phyloP scores from a whole-genome alignment of 495 filamentous ascomycete species.

The Platismatia glauca region DNA sequence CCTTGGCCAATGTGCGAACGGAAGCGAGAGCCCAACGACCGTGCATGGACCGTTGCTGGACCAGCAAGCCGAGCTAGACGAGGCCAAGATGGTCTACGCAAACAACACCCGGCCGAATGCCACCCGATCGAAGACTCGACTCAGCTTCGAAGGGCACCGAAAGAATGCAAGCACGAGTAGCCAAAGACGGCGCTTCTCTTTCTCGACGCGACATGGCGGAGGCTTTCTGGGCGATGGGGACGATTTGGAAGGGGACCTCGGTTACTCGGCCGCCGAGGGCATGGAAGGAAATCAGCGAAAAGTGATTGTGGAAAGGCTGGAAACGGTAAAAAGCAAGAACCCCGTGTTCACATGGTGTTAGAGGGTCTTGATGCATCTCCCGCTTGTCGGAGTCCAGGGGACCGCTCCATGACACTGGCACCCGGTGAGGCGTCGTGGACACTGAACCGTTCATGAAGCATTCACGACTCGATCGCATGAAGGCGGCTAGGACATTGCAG shows the following conservation, averaged over 20 bases:
- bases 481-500: not conserved
- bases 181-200: constrained; percentile 37
- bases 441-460: not conserved
- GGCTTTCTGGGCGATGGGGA: constrained; percentile 51
- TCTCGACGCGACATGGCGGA: constrained; percentile 31
- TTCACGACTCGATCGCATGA: no score
- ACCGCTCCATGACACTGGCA: not conserved
- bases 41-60: constrained; percentile 24
- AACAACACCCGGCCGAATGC: constrained; percentile 22
- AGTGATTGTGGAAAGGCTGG: constrained; percentile 92
- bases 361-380: constrained; percentile 11
- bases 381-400: not conserved
- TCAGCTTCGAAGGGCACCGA: constrained; percentile 23
- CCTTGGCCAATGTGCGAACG: constrained; percentile 30
- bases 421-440: not conserved
- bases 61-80: constrained; percentile 29
- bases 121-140: constrained; percentile 27
- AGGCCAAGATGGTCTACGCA: constrained; percentile 29
- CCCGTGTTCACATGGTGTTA: constrained; percentile 98
- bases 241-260: constrained; percentile 83
- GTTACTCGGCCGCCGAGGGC: constrained; percentile 87
- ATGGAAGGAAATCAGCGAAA: constrained; percentile 82
- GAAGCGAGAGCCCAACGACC: constrained; percentile 33
- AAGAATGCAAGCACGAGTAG: constrained; percentile 18
- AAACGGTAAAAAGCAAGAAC: constrained; percentile 89